Base-by-base conservation (phyloP, 2,329 filamentous ascomycete genomes). In the Erysiphe pulchra region DNA sequence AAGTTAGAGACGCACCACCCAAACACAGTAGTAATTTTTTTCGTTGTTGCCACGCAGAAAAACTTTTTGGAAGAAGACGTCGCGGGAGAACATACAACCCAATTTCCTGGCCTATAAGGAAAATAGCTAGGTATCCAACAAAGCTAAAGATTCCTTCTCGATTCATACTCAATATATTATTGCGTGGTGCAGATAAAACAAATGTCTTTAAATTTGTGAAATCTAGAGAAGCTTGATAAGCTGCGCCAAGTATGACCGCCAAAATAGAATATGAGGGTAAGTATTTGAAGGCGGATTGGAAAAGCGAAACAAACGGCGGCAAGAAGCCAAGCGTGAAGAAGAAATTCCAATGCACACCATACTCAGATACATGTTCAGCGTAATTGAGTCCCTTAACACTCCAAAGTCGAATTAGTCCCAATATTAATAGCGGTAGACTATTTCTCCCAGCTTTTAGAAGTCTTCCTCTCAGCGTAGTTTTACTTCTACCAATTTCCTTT, bases 261-360 rank as follows among this genome's bases (percentile, higher is more conserved):
- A 94, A 68, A 1, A 72, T 65, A 14, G 84, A 78, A 56, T 84
- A 87, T 0, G 81, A 87, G 2, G 81, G 80, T 4, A 92, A 62
- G 46, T 80, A 56, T 14, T 69, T 66, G 47, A 87, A 71, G 0
- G 77, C 64, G 0, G 79, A 71, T 58, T 92, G 82, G 49, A 87
- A 82, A 0, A 90, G 60, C 28, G 87, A 85, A 45, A 92, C 76
- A 55, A 92, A 92, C 0, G 86, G 86, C 0, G 87, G 84, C 20
- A 98, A 64, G 42, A 94, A 71, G 6, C 77, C 86, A 10, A 98
- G 68, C 0, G 90, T 98, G 63, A 95, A 95, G 69, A 98, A 98
- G 62, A 98, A 98, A 61, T 98, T 98, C 90, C 90, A 98, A 61
- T 98, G 90, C 10, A 98, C 83, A 39, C 90, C 90, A 57, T 98